Evolutionary conservation across 306 rosid genomes (phyloP), one percentile per base, ranked within the genome.

Genomic region (Casuarina cunninghamiana): DNA sequence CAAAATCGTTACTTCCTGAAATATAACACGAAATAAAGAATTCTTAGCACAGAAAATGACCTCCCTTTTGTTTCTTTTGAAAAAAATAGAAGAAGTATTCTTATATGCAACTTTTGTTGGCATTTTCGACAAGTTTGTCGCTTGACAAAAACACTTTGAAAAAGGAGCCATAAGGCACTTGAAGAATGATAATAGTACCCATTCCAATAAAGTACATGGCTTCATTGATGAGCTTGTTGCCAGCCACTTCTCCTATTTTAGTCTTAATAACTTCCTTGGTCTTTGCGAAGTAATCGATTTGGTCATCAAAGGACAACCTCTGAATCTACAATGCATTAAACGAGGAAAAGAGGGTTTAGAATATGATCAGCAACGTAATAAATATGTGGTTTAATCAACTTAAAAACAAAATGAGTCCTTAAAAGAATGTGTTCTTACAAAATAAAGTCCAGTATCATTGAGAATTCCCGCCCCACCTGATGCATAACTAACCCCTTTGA

Each of bases 391-490:
- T 7, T 41, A 41, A 8, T 66, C 35, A 39, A 41, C 46, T 66
- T 3, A 6, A 65, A 46, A 35, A 5, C 46, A 65, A 53, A 2
- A 55, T 12, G 54, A 12, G 2, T n/a, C 21, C 46, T 72, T 16
- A 16, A 68, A 72, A 76, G 41, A 80, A 83, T 49, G 51, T 45
- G 4, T 62, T 21, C 75, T 85, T 89, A 93, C 98, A 73, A 93
- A 93, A 71, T 93, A 91, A 35, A 88, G 87, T 53, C 97, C 97
- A 2, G 98, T 94, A 50, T 89, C 94, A 75, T 94, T 90, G 60
- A 94, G 91, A 70, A 94, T 94, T 63, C 98, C 98, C 9, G 96
- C 98, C 10, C 98, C 98, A 48, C 96, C 98, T 13, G 97, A 94
- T 66, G 96, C 98, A 77, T 89, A 94, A 75, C 89, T 94, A 5